Percentiles rank a stretch among this genome's conserved stretches.
phyloP scores from a whole-genome alignment of 441 rosid genomes.

The Eutrema salsugineum region DNA sequence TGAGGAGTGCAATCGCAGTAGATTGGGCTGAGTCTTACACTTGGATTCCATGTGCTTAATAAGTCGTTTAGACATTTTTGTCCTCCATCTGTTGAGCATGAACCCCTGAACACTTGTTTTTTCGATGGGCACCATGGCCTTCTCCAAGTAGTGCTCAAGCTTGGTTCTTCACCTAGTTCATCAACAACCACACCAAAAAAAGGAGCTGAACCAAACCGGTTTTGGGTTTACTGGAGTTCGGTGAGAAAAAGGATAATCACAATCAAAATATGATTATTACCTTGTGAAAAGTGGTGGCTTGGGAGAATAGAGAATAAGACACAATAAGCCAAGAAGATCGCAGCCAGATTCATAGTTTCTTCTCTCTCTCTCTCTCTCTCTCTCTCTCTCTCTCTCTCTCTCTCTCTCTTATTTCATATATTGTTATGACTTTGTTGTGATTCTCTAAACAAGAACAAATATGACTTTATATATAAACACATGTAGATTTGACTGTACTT shows the following conservation, averaged over 20 bases:
- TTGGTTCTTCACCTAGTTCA: conserved; percentile 9
- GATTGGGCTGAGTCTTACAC: conserved; percentile 26
- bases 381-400: background rate
- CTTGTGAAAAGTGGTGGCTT: background rate
- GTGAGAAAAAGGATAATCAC: background rate
- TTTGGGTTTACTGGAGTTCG: background rate
- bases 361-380: background rate
- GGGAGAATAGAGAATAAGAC: conserved; percentile 1
- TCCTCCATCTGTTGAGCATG: conserved; percentile 24
- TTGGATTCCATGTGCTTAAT: conserved; percentile 25
- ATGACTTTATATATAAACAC: too few relatives aligned
- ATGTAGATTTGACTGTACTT: too few relatives aligned
- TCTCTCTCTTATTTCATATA: background rate
- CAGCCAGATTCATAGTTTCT: conserved; percentile 7
- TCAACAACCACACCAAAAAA: background rate
- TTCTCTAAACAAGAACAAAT: background rate
- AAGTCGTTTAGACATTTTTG: conserved; percentile 30
- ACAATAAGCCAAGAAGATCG: conserved; percentile 15
- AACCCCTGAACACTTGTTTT: conserved; percentile 21
- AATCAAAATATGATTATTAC: background rate
- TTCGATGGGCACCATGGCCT: conserved; percentile 26
- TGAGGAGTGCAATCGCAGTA: conserved; percentile 21
- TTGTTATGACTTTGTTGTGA: background rate
- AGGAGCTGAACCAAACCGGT: background rate
- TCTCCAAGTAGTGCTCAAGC: background rate